Evolutionary conservation across 495 filamentous ascomycete species (phyloP), one percentile per base, ranked within the genome.

Genomic region (Viridothelium virens): DNA sequence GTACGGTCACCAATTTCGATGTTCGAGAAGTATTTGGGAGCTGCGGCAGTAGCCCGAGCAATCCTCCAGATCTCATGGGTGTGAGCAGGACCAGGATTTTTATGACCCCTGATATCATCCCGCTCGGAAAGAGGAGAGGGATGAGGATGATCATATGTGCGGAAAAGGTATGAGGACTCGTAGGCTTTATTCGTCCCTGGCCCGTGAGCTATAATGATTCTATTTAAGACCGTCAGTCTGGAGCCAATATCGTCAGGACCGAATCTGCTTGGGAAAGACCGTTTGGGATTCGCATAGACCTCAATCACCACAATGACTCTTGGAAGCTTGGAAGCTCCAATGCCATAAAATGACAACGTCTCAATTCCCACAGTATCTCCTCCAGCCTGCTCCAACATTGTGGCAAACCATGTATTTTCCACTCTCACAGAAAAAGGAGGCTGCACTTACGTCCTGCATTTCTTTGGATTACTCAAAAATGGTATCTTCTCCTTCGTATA

Each of bases 21-120:
- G 31, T 59, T 59, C 53, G 53, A 59, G 18, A 59, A 59, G 31
- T 59, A 59, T 14, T 14, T 59, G 3, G 53, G 53, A 14, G 53
- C 53, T 7, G 53, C 53, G 7, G 53, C 33, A 6, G 53, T 59
- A 34, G 53, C 53, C 25, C 53, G 53, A 59, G 53, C 53, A 36
- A 59, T 59, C 14, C 18, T 59, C 53, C 53, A 59, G 53, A 59
- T 59, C 18, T 59, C 53, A 18, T 59, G 53, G 10, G 53, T 59
- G 36, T 59, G 53, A 33, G 53, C 53, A 33, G 53, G 53, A 36
- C 53, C 53, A 34, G 53, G 53, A 36, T 59, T 59, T 14, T 59
- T 59, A 14, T 59, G 53, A 31, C 3, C 14, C 14, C 53, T 59
- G 5, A 59, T 59, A 18, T 59, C 53, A 14, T 59, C 53, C 2